These are phyloP conservation scores for Chalciporus piperatus DNA, from an alignment of 768 basidiomycete species.

Conservation along the genomic window DNA sequence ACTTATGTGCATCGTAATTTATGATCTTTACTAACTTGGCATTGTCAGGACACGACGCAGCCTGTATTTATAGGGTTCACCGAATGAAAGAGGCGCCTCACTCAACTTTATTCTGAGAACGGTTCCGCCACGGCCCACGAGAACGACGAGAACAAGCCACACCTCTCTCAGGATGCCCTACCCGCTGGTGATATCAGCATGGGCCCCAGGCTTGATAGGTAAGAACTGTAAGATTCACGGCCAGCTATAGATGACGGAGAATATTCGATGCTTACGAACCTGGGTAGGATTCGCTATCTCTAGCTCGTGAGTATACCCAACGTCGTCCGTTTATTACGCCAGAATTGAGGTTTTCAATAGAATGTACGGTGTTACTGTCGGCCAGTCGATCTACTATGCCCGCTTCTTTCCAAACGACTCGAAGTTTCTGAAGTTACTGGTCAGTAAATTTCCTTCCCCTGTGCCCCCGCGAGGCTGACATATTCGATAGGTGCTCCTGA, in stretches of 20 bases:
- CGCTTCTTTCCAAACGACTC: constrained; percentile 8
- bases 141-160: too few species aligned
- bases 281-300: constrained; percentile 3
- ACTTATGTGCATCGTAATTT: too few species aligned
- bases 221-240: neutral
- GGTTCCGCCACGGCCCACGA: too few species aligned
- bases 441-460: neutral
- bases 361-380: constrained; percentile 9
- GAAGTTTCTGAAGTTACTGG: neutral
- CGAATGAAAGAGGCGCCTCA: too few species aligned
- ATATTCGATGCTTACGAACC: neutral
- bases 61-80: too few species aligned
- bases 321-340: neutral
- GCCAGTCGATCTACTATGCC: constrained; percentile 9
- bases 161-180: too few species aligned
- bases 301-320: neutral
- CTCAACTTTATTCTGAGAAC: too few species aligned
- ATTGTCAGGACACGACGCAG: too few species aligned
- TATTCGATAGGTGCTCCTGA: constrained; percentile 6
- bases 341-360: neutral
- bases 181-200: neutral
- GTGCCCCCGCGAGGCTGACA: neutral
- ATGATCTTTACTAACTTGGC: too few species aligned
- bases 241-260: neutral
- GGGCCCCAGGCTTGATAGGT: constrained; percentile 12